These are phyloP conservation scores for Leccinum subgranulosum DNA, from an alignment of 768 basidiomycete species.

Conservation along the genomic window DNA sequence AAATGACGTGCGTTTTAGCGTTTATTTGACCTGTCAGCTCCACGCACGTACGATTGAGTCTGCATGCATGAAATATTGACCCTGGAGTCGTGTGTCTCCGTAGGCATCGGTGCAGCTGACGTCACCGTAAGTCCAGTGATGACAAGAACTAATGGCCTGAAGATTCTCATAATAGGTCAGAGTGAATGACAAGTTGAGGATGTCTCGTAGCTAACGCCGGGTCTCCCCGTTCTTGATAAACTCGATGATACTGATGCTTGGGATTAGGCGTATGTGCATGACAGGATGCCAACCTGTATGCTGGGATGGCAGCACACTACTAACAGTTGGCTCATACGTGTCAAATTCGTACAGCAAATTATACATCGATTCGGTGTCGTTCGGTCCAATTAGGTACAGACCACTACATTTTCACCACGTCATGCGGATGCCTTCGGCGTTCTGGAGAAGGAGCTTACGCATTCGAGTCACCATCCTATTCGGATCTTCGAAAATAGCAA, in stretches of 20 bases:
- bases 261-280: constrained; percentile 14
- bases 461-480: not conserved
- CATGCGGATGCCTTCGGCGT: not conserved
- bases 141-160: constrained; percentile 1
- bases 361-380: not conserved
- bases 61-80: constrained; percentile 2
- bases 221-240: constrained; percentile 1
- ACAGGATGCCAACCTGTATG: not conserved
- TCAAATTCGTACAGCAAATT: constrained; percentile 13
- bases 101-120: constrained; percentile 16
- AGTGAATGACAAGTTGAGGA: not conserved
- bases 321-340: not conserved
- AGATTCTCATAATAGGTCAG: constrained; percentile 4
- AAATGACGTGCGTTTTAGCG: constrained; percentile 2
- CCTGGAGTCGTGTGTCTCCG: constrained; percentile 9
- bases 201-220: not conserved
- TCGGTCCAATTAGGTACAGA: constrained; percentile 3
- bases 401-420: not conserved
- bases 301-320: not conserved
- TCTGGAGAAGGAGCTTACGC: not conserved
- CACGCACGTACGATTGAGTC: constrained; percentile 10
- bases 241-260: constrained; percentile 3
- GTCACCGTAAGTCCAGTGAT: constrained; percentile 3
- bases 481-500: not conserved
- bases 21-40: not conserved